Evolutionary conservation across 352 stramenopile genomes (phyloP).

Genomic region (Globisporangium lucens): DNA sequence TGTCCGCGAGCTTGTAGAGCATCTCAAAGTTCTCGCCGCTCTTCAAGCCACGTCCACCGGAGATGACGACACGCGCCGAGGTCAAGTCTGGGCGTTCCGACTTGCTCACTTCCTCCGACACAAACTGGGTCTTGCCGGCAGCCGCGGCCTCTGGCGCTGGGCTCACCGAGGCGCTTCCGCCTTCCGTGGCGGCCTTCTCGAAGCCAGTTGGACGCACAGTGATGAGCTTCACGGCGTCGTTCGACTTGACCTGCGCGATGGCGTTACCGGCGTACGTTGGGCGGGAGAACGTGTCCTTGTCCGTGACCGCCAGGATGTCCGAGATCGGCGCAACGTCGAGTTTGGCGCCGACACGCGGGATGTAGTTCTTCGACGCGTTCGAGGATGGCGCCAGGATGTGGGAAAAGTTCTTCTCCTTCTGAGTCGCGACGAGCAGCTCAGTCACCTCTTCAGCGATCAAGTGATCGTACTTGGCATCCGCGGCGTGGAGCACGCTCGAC

Average conservation of each 20-base stretch:
- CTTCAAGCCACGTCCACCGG: conserved; percentile 96
- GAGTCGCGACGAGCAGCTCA: conserved; percentile 63
- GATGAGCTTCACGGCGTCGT: conserved; percentile 92
- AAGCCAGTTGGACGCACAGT: conserved; percentile 97
- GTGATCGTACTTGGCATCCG: conserved; percentile 88
- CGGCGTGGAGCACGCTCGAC: conserved; percentile 74
- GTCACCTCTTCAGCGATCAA: conserved; percentile 86
- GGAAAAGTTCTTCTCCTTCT: conserved; percentile 69
- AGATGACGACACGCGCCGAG: conserved; percentile 93
- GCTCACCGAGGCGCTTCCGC: conserved; percentile 71
- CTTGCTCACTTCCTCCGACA: conserved; percentile 93
- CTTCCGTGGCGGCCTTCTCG: conserved; percentile 91
- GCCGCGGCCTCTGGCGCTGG: conserved; percentile 49
- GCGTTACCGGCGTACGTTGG: conserved; percentile 86
- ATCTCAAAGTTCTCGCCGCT: conserved; percentile 97
- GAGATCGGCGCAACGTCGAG: conserved; percentile 95
- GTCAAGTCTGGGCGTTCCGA: conserved; percentile 95
- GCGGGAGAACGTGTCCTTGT: conserved; percentile 95
- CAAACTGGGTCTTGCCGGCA: conserved; percentile 83
- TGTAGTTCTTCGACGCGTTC: conserved; percentile 97
- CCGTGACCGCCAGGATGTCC: conserved; percentile 91
- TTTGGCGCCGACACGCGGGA: conserved; percentile 93
- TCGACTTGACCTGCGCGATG: conserved; percentile 88
- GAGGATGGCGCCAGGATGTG: conserved; percentile 94
- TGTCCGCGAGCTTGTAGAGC: conserved; percentile 97